Percentiles rank a stretch among this genome's conserved stretches.
Conservation (phyloP, 768 basidiomycete genomes). For the Termitomyces titanicus region DNA sequence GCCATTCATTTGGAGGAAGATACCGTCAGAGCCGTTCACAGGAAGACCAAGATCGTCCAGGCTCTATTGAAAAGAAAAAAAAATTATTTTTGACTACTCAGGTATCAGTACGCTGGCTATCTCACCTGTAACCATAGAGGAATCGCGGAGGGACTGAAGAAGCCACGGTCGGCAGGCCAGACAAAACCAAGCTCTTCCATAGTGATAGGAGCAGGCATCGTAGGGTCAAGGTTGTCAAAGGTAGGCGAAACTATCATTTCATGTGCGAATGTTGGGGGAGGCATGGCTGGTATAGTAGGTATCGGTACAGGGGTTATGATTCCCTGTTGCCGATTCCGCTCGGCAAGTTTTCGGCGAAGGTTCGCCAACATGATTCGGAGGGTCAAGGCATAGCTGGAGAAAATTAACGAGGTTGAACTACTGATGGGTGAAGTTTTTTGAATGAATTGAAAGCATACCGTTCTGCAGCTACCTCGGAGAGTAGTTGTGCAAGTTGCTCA, state of each 20-base stretch:
- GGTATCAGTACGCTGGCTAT: constrained; percentile 9
- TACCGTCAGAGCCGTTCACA: constrained; percentile 87
- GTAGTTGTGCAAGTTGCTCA: constrained; percentile 84
- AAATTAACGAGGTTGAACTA: background rate
- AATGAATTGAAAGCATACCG: constrained; percentile 51
- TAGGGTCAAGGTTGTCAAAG: constrained; percentile 41
- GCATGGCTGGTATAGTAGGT: constrained; percentile 35
- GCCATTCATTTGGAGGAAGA: constrained; percentile 75
- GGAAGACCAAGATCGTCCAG: constrained; percentile 88
- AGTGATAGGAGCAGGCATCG: constrained; percentile 63
- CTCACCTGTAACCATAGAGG: constrained; percentile 89
- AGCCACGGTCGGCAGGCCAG: constrained; percentile 61
- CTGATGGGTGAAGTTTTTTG: background rate
- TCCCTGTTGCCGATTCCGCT: constrained; percentile 32
- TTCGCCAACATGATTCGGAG: constrained; percentile 92
- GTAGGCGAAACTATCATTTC: constrained; percentile 61
- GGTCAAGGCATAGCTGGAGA: constrained; percentile 78
- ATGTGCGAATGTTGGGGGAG: constrained; percentile 49
- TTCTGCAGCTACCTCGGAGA: constrained; percentile 93
- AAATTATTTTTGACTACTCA: background rate
- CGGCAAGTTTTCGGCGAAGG: constrained; percentile 74
- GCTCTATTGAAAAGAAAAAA: constrained; percentile 46
- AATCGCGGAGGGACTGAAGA: constrained; percentile 76
- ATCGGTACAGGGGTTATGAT: constrained; percentile 30
- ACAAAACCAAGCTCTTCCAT: constrained; percentile 83